These are phyloP conservation scores for Epichloe baconii DNA, from an alignment of 2,329 filamentous ascomycete genomes.

Conservation along the genomic window DNA sequence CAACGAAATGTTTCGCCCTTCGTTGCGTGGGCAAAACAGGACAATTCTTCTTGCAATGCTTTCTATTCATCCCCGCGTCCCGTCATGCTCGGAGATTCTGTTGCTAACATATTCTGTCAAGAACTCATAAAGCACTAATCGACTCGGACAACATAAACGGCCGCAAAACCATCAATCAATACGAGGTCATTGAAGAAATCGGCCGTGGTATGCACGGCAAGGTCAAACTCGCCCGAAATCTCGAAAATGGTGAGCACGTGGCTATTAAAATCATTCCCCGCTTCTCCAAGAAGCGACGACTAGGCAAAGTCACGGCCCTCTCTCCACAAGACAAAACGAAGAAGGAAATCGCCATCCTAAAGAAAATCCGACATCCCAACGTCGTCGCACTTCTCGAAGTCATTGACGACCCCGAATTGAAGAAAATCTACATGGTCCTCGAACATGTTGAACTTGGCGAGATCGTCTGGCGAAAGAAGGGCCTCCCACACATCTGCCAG, in stretches of 20 bases:
- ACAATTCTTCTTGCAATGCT: neutral
- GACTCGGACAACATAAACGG: conserved; percentile 82
- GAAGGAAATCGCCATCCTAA: conserved; percentile 92
- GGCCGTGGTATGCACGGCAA: conserved; percentile 94
- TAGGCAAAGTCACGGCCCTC: conserved; percentile 65
- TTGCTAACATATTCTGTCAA: conserved; percentile 17
- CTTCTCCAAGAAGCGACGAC: conserved; percentile 80
- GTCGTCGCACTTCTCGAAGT: conserved; percentile 92
- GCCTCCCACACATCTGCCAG: conserved; percentile 66
- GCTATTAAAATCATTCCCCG: conserved; percentile 98
- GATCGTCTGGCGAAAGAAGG: conserved; percentile 86
- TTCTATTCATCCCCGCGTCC: neutral
- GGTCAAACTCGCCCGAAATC: conserved; percentile 83
- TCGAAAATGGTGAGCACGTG: conserved; percentile 63
- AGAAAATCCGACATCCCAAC: conserved; percentile 96
- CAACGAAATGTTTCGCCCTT: neutral
- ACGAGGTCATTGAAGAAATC: conserved; percentile 92
- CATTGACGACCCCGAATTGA: conserved; percentile 89
- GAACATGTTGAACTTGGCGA: conserved; percentile 93
- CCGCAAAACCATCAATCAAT: conserved; percentile 94
- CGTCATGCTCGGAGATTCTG: neutral
- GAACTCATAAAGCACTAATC: conserved; percentile 81
- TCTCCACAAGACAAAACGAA: conserved; percentile 70
- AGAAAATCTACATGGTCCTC: conserved; percentile 96
- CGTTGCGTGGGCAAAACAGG: too few relatives aligned